phyloP scores from a whole-genome alignment of 805 yeast genomes.

The Blastobotrys americana region DNA sequence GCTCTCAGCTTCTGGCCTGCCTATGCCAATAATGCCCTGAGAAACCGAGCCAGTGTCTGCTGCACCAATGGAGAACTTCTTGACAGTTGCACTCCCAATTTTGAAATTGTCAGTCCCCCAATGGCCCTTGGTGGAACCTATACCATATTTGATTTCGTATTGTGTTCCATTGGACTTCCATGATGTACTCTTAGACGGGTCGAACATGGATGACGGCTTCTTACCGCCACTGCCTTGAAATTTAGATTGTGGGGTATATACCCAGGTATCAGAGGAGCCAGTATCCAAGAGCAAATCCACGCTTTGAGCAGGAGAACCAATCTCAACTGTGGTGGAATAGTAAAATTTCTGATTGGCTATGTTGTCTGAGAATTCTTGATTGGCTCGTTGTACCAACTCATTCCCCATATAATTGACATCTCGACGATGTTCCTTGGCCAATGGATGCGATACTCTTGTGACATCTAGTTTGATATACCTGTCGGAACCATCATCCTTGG shows the following conservation, averaged over 20 bases:
- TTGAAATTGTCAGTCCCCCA: constrained; percentile 61
- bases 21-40: constrained; percentile 46
- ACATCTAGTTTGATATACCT: constrained; percentile 16
- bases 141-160: constrained; percentile 39
- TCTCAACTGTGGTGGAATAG: constrained; percentile 29
- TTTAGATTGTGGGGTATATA: constrained; percentile 35
- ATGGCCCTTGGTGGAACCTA: constrained; percentile 43
- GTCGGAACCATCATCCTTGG: constrained; percentile 8
- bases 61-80: constrained; percentile 63
- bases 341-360: constrained; percentile 30
- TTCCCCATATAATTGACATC: constrained; percentile 7
- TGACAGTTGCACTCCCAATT: constrained; percentile 46
- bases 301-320: constrained; percentile 56
- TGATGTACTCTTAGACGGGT: constrained; percentile 24
- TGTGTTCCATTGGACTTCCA: constrained; percentile 23
- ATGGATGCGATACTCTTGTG: constrained; percentile 15
- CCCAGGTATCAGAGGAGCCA: constrained; percentile 72
- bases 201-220: constrained; percentile 23
- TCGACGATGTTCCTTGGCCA: constrained; percentile 6
- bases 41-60: constrained; percentile 59
- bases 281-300: constrained; percentile 60
- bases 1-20: constrained; percentile 49
- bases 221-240: constrained; percentile 11
- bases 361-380: constrained; percentile 15
- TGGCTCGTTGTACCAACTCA: constrained; percentile 9